Evolutionary conservation across 805 yeast genomes (phyloP), one percentile per base, ranked within the genome.

Genomic region (Cyberlindnera amylophila): DNA sequence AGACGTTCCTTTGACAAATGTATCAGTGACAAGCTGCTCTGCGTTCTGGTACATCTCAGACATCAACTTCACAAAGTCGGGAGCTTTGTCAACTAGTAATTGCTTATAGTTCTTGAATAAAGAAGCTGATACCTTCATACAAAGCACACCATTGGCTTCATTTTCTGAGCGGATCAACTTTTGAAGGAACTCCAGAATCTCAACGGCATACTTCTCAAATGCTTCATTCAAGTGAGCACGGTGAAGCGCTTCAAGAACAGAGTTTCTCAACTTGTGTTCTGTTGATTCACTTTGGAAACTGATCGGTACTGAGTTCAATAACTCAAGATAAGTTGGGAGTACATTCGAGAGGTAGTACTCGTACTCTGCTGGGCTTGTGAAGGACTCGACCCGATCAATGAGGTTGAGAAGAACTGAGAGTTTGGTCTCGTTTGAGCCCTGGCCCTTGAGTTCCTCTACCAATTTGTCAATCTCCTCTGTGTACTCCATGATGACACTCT

Each of bases 71-170:
- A 91, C 76, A 52, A 93, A 95, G 2, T 82, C 81, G 47, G 77
- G 82, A 3, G 91, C 96, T 51, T 82, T 80, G 14, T 79, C 89
- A 14, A 74, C 69, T 39, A 90, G 66, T 18, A 71, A 67, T 12
- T 72, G 58, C 65, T 87, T 91, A 67, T 85, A 91, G 2, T 90
- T 78, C 61, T 93, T 85, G 66, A 90, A 96, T 36, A 91, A 66
- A 24, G 84, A 77, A 14, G 97, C 87, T 38, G 90, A 72, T 42
- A 88, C 82, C 59, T 87, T 89, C 84, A 93, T 80, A 61, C 95
- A 84, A 39, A 88, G 70, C 1, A 89, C 87, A 38, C 98, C 98
- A 61, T 93, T 93, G 47, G 90, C 97, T 62, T 95, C 99, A 60
- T 93, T 93, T 57, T 95, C 99, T 13, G 67, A 70, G 15, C 75